Evolutionary conservation across 305 asterid species (phyloP).

Genomic region (Coffea humblotiana): DNA sequence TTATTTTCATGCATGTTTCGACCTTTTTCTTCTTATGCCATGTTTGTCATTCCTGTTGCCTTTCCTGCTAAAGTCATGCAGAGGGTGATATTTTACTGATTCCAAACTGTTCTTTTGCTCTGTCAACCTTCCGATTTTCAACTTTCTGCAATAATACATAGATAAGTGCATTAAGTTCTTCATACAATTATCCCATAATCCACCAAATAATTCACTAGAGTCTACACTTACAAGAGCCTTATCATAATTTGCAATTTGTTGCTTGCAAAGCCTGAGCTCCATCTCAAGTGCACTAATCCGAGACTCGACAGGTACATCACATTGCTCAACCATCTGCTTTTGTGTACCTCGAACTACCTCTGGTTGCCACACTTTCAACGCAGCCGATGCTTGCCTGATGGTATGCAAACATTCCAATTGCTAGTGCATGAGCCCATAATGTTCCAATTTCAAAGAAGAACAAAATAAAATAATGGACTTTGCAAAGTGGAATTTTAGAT

Average conservation of each 20-base stretch:
- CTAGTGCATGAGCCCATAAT: background rate
- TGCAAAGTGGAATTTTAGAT: background rate
- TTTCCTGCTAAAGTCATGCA: conserved; percentile 39
- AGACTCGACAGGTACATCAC: conserved; percentile 54
- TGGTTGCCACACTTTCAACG: conserved; percentile 92
- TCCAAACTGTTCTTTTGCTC: conserved; percentile 63
- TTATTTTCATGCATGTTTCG: conserved; percentile 37
- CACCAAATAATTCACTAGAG: background rate
- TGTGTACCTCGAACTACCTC: conserved; percentile 71
- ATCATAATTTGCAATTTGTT: conserved; percentile 60
- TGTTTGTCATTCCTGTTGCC: conserved; percentile 23
- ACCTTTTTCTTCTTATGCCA: conserved; percentile 46
- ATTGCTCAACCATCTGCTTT: conserved; percentile 66
- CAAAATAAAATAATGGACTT: background rate
- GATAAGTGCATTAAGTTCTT: background rate
- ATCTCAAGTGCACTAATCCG: conserved; percentile 69
- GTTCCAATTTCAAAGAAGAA: background rate
- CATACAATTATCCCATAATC: background rate
- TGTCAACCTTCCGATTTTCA: conserved; percentile 52
- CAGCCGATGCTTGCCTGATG: conserved; percentile 76
- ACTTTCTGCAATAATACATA: conserved; percentile 44
- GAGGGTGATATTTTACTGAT: conserved; percentile 73
- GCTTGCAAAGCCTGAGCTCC: conserved; percentile 88
- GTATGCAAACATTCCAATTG: conserved; percentile 6
- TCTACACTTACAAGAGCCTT: conserved; percentile 60